Conservation (phyloP, 768 basidiomycete genomes). For the Termitomyces titanicus region DNA sequence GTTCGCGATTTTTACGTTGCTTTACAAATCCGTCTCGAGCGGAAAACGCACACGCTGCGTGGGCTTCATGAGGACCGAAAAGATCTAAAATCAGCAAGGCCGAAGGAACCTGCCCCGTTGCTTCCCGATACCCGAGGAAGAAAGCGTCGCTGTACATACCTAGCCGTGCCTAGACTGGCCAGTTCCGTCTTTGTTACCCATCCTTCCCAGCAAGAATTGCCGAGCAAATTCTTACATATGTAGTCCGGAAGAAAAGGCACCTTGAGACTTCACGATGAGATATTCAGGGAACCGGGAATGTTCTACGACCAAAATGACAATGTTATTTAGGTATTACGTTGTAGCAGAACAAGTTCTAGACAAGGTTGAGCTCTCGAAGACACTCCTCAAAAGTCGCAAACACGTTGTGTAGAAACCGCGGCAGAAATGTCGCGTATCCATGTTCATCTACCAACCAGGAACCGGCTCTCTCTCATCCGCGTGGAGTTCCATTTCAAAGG, state of each 20-base stretch:
- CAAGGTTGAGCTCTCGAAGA: not conserved
- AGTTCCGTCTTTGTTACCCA: not conserved
- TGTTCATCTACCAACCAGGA: slow-evolving; percentile 11
- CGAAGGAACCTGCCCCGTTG: not conserved
- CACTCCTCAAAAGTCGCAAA: not conserved
- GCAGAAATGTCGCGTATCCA: slow-evolving; percentile 9
- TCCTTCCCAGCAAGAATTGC: not conserved
- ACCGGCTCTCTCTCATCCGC: not conserved
- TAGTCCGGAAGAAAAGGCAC: too few relatives aligned
- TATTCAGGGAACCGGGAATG: not conserved
- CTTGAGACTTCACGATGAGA: too few relatives aligned
- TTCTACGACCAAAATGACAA: not conserved
- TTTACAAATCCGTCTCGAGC: not conserved
- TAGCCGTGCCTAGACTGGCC: not conserved
- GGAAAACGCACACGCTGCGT: too few relatives aligned
- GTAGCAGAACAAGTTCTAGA: not conserved
- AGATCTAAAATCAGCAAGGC: not conserved
- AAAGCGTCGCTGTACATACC: not conserved
- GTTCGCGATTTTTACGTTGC: not conserved
- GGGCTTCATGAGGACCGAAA: too few relatives aligned
- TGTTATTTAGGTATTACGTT: not conserved
- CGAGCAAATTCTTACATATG: too few relatives aligned
- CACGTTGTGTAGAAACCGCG: slow-evolving; percentile 6
- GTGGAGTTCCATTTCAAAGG: not conserved
- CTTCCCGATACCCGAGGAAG: too few relatives aligned